A percentile compares a stretch with the other conserved stretches of the same genome.
phyloP scores from a whole-genome alignment of 257 asterid genomes.

The Nicotiana undulata region DNA sequence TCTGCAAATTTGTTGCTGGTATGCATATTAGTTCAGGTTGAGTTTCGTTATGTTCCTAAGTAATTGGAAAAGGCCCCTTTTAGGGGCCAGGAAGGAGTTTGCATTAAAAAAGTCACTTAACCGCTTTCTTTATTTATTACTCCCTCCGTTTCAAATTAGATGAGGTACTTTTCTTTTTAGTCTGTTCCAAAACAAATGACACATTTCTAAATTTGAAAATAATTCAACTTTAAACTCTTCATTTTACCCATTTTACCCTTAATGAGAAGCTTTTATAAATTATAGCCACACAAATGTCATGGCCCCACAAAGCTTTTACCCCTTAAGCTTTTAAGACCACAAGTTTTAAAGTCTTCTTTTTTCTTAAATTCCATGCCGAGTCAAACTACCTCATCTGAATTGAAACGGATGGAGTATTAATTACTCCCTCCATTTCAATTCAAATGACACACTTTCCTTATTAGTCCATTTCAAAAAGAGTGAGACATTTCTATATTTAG shows the following conservation, averaged over 20 bases:
- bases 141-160: background rate
- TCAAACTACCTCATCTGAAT: background rate
- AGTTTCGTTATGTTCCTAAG: background rate
- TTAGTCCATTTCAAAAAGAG: too few relatives aligned
- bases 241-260: too few relatives aligned
- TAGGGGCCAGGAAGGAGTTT: background rate
- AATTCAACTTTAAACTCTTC: too few relatives aligned
- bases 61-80: background rate
- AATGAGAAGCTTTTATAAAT: too few relatives aligned
- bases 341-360: background rate
- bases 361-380: background rate
- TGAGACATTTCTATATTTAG: too few relatives aligned
- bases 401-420: background rate
- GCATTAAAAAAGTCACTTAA: background rate
- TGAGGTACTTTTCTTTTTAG: too few relatives aligned
- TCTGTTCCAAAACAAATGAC: too few relatives aligned
- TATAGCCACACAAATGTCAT: too few relatives aligned
- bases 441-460: too few relatives aligned
- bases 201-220: too few relatives aligned
- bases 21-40: background rate
- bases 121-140: background rate
- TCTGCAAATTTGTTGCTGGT: background rate
- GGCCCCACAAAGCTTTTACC: too few relatives aligned
- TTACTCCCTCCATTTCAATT: background rate
- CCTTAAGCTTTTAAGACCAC: background rate